Percentiles rank a stretch among this genome's conserved stretches.
These are phyloP conservation scores for Cystobasidiopsis lactophilus DNA, from an alignment of 768 basidiomycete species.

Conservation along the genomic window DNA sequence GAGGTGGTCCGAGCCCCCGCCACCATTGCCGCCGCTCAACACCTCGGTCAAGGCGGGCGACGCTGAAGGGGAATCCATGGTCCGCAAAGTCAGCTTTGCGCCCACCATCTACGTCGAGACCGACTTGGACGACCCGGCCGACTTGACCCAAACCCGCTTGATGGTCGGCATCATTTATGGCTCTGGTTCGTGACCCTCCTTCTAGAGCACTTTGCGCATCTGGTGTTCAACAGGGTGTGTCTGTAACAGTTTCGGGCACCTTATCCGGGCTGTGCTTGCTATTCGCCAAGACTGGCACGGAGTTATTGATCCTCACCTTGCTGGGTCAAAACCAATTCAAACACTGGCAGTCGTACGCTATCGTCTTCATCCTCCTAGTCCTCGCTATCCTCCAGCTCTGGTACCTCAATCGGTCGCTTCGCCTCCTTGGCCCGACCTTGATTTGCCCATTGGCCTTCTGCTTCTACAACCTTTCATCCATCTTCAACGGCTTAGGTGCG, in stretches of 20 bases:
- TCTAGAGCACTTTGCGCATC: no score
- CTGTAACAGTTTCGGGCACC: constrained; percentile 70
- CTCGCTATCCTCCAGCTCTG: constrained; percentile 41
- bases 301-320: constrained; percentile 58
- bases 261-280: constrained; percentile 78
- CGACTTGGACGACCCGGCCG: no score
- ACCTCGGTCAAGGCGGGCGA: no score
- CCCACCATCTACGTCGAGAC: no score
- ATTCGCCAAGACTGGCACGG: constrained; percentile 82
- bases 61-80: not conserved
- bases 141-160: constrained; percentile 18
- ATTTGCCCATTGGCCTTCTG: constrained; percentile 50
- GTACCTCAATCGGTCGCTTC: constrained; percentile 31
- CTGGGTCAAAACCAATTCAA: constrained; percentile 45
- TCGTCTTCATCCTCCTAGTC: constrained; percentile 44
- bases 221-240: no score
- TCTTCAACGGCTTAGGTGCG: constrained; percentile 49
- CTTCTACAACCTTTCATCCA: constrained; percentile 80
- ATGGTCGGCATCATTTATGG: constrained; percentile 64
- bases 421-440: constrained; percentile 46
- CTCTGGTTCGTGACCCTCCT: no score
- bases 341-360: constrained; percentile 37
- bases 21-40: not conserved
- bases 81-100: no score
- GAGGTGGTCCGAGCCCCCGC: not conserved